Conservation (phyloP, 305 asterid genomes). For the Solanum hybrid region DNA sequence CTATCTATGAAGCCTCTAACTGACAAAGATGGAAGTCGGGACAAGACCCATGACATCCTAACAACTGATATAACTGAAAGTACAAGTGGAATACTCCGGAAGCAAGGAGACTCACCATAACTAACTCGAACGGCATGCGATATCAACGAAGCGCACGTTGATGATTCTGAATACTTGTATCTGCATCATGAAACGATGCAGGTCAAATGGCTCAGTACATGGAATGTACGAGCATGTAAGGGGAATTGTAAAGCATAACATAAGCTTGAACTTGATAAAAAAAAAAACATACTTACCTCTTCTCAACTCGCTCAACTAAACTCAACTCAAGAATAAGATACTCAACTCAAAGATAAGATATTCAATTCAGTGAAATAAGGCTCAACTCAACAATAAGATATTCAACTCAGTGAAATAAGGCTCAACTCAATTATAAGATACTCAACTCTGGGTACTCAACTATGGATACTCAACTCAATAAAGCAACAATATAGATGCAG, state of each 20-base stretch:
- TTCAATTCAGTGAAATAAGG: background rate
- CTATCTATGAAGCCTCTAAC: too few species aligned
- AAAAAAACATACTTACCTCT: background rate
- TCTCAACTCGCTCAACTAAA: background rate
- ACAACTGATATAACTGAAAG: background rate
- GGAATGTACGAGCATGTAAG: background rate
- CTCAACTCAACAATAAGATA: background rate
- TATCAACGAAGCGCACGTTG: too few species aligned
- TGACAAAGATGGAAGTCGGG: too few species aligned
- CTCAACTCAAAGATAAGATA: background rate
- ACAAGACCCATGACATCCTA: too few species aligned
- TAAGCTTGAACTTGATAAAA: background rate
- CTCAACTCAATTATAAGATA: too few species aligned
- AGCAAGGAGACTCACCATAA: too few species aligned
- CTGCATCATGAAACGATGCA: background rate
- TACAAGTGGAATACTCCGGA: too few species aligned
- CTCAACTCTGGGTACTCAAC: too few species aligned
- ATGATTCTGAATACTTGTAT: too few species aligned
- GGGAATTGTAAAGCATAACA: background rate
- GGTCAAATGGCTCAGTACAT: background rate
- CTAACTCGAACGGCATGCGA: too few species aligned
- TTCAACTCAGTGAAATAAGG: background rate
- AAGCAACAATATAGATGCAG: too few species aligned
- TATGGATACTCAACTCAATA: too few species aligned
- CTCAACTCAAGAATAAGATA: background rate